These are phyloP conservation scores for Wickerhamiella nectarea DNA, from an alignment of 805 yeast species.

Conservation along the genomic window DNA sequence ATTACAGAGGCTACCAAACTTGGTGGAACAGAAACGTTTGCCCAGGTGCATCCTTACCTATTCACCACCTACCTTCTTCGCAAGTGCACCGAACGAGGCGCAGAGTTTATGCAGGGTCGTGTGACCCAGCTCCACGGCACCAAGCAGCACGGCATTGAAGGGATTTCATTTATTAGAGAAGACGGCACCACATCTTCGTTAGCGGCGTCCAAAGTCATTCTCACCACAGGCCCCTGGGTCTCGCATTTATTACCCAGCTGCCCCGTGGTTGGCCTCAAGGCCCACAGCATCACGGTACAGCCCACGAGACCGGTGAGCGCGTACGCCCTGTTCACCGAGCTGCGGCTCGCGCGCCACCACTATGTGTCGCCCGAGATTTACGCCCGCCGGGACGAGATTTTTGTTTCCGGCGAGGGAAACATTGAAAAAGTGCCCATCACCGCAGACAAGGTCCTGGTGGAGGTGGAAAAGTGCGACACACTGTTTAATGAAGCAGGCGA, in stretches of 20 bases:
- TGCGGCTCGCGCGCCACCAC: constrained; percentile 44
- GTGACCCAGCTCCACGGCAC: constrained; percentile 51
- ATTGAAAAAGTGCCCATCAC: constrained; percentile 85
- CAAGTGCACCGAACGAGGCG: constrained; percentile 65
- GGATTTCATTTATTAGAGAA: not conserved
- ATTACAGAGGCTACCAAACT: constrained; percentile 63
- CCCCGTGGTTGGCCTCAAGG: constrained; percentile 86
- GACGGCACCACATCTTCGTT: constrained; percentile 22
- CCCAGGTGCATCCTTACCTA: constrained; percentile 91
- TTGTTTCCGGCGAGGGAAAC: constrained; percentile 94
- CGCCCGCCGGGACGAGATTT: constrained; percentile 89
- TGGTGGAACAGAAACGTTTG: constrained; percentile 80
- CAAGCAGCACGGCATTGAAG: constrained; percentile 24
- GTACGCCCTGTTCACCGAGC: constrained; percentile 85
- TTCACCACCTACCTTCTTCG: constrained; percentile 74
- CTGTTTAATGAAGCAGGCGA: constrained; percentile 69
- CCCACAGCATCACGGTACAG: constrained; percentile 84
- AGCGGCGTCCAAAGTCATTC: constrained; percentile 60
- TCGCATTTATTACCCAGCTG: constrained; percentile 80
- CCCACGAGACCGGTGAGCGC: constrained; percentile 80
- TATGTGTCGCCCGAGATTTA: constrained; percentile 88
- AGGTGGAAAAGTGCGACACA: constrained; percentile 75
- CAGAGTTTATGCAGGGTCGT: constrained; percentile 76
- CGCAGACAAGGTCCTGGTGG: constrained; percentile 84
- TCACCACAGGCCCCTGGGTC: constrained; percentile 96